Evolutionary conservation across 257 asterid genomes (phyloP).

Genomic region (Solanum infundibuliforme): DNA sequence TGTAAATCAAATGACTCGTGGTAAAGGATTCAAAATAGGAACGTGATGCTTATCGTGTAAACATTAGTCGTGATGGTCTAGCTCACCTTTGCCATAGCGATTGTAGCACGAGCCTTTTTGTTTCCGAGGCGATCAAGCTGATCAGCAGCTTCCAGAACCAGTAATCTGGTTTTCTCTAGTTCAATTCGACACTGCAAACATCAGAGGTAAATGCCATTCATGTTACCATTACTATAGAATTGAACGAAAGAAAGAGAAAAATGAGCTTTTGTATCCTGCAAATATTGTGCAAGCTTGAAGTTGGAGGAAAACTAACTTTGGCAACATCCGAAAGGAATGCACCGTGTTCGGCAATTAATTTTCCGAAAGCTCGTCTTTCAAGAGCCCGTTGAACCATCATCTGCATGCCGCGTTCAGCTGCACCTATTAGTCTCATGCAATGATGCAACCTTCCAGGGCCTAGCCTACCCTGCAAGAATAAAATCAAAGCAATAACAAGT

Average conservation of each 20-base stretch:
- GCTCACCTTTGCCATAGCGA: conserved; percentile 92
- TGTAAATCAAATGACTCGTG: background rate
- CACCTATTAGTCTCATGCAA: conserved; percentile 95
- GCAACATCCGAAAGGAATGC: conserved; percentile 86
- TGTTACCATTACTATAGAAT: background rate
- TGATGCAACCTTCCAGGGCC: conserved; percentile 98
- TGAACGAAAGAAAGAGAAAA: background rate
- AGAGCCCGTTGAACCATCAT: conserved; percentile 77
- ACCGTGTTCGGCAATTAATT: conserved; percentile 82
- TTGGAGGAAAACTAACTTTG: conserved; percentile 5
- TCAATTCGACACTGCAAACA: conserved; percentile 74
- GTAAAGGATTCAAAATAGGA: background rate
- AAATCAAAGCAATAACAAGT: background rate
- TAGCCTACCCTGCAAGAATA: conserved; percentile 63
- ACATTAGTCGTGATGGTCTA: background rate
- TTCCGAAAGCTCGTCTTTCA: conserved; percentile 63
- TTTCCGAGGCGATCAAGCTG: conserved; percentile 90
- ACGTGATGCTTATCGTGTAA: background rate
- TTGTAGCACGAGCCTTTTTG: conserved; percentile 67
- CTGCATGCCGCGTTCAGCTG: conserved; percentile 96
- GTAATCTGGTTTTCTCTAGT: conserved; percentile 67
- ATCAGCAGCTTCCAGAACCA: conserved; percentile 95
- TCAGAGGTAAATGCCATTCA: background rate
- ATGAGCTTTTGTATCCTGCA: background rate
- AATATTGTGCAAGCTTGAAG: background rate